A percentile compares a stretch with the other conserved stretches of the same genome.
Evolutionary conservation across 108 stramenopile species (phyloP).

Genomic region (Cyclotella kingstonii): DNA sequence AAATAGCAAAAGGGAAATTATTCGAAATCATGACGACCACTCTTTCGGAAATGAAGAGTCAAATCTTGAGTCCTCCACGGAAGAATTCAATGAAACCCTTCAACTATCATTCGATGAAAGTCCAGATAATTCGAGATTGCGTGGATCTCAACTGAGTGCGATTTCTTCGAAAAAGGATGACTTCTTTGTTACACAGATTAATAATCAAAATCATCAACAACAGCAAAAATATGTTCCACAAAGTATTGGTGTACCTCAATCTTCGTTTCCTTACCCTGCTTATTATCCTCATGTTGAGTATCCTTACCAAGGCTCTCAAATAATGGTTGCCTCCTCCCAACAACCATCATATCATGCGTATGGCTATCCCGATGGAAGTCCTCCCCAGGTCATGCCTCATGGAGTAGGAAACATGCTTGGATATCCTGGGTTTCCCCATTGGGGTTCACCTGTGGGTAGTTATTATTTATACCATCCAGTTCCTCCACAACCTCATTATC

Average conservation of each 20-base stretch:
- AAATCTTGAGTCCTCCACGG: slow-evolving; percentile 23
- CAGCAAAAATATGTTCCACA: slow-evolving; percentile 8
- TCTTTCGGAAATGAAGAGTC: not conserved
- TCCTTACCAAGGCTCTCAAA: slow-evolving; percentile 6
- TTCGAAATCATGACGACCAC: not conserved
- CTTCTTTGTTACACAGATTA: not conserved
- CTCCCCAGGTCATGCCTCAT: slow-evolving; percentile 1
- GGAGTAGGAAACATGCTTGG: slow-evolving; percentile 1
- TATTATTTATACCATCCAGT: slow-evolving; percentile 13
- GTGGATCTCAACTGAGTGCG: not conserved
- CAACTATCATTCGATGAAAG: slow-evolving; percentile 41
- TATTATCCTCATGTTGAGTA: slow-evolving; percentile 14
- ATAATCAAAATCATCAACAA: slow-evolving; percentile 1
- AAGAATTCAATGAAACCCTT: slow-evolving; percentile 31
- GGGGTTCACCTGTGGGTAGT: slow-evolving; percentile 10
- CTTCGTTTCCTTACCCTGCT: slow-evolving; percentile 18
- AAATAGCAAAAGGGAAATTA: too few relatives aligned
- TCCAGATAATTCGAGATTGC: not conserved
- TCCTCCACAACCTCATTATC: slow-evolving; percentile 4
- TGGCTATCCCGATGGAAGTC: slow-evolving; percentile 7
- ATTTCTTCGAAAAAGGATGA: not conserved
- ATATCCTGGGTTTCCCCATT: slow-evolving; percentile 9
- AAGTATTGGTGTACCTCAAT: not conserved
- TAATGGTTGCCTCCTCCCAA: slow-evolving; percentile 5
- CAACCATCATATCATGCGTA: slow-evolving; percentile 1